Base-by-base conservation (phyloP, 2,329 filamentous ascomycete genomes). In the Cercospora zeae-maydis region DNA sequence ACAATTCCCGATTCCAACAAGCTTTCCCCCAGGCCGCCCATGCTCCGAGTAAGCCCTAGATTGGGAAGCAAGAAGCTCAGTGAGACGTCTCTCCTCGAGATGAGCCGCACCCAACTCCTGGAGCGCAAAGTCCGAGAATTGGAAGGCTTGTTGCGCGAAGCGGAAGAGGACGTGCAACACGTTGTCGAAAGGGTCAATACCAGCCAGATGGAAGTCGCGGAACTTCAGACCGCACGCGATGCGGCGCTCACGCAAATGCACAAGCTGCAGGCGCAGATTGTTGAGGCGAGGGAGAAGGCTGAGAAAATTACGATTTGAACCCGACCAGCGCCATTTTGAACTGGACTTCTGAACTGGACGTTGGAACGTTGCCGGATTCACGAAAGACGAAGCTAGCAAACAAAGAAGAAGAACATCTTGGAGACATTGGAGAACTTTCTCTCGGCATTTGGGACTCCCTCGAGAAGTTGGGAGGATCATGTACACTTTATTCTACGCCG, bases 141-240 rank as follows among this genome's bases (percentile, higher is more conserved):
- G 2, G 95, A 99, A 80, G 88, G 86, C 71, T 89, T 93, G 14
- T 81, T 96, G 11, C 78, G 83, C 4, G 85, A 91, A 67, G 89
- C 91, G 14, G 91, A 95, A 71, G 80, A 80, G 55, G 90, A 93
- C 78, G 93, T 95, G 89, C 86, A 91, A 73, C 87, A 91, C 75
- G 91, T 95, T 7, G 89, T 96, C 7, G 82, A 87, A 64, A 84
- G 89, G 66, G 93, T 96, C 88, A 93, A 91, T 77, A 81, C 82
- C 69, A 90, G 90, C 9, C 91, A 95, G 78, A 90, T 93, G 70
- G 89, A 93, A 77, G 91, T 95, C 61, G 86, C 90, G 72, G 85
- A 91, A 73, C 81, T 96, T 62, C 90, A 93, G 76, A 85, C 86
- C 69, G 85, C 89, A 76, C 83, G 86, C 76, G 91, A 95, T 71